Percentiles rank a stretch among this genome's conserved stretches.
phyloP scores from a whole-genome alignment of 345 rosid genomes.

The Hibiscus tridactylites region DNA sequence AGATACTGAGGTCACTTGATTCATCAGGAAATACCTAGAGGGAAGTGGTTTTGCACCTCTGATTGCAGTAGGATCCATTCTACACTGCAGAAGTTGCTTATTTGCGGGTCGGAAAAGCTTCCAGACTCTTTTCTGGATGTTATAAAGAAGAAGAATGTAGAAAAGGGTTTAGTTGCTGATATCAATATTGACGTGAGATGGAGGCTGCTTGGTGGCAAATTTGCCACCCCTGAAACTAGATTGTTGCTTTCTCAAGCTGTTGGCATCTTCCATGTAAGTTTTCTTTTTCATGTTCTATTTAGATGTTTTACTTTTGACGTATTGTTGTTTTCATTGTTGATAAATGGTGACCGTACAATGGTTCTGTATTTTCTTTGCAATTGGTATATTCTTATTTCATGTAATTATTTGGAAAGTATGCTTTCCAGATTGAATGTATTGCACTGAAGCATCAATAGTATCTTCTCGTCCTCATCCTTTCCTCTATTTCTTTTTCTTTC shows the following conservation, averaged over 20 bases:
- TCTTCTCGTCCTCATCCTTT: neutral
- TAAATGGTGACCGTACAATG: neutral
- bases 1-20: conserved; percentile 15
- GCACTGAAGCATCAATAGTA: neutral
- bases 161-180: conserved; percentile 25
- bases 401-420: neutral
- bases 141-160: conserved; percentile 45
- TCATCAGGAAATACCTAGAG: conserved; percentile 78
- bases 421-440: neutral
- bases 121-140: conserved; percentile 50
- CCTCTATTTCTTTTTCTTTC: neutral
- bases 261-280: conserved; percentile 85
- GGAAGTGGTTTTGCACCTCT: conserved; percentile 86
- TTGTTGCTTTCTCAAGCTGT: conserved; percentile 77
- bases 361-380: neutral
- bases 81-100: conserved; percentile 58
- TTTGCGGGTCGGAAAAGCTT: conserved; percentile 62
- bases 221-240: conserved; percentile 52
- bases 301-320: neutral
- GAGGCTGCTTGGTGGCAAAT: conserved; percentile 76
- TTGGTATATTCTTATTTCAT: neutral
- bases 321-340: conserved; percentile 5
- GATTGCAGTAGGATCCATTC: conserved; percentile 70
- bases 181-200: conserved; percentile 58
- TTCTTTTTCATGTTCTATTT: conserved; percentile 5